Evolutionary conservation across 2,329 filamentous ascomycete genomes (phyloP), one percentile per base, ranked within the genome.

Genomic region (Emmonsiellopsis sp.): DNA sequence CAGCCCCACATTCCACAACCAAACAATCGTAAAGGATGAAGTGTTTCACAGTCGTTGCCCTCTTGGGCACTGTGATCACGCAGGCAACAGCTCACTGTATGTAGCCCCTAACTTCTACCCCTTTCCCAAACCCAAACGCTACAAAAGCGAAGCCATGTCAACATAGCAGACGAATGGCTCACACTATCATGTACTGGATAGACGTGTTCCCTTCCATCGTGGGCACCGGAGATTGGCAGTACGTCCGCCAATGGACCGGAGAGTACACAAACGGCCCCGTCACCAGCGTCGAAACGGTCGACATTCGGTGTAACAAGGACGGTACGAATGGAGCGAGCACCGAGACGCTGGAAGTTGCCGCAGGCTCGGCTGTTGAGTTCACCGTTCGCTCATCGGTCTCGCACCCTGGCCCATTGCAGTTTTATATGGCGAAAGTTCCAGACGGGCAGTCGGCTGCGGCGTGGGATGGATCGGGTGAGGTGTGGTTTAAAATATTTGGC

Each of bases 401-500:
- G 9, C 73, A 76, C 59, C 70, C 70, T 10, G 71, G 71, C 1
- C 66, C 72, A 1, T 65, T 73, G 51, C 64, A 69, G 15, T 69
- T 72, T 51, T 72, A 71, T 61, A 68, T 72, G 60, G 70, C 71
- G 31, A 71, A 73, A 59, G 70, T 70, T 1, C 71, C 71, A 0
- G 46, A 61, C 0, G 71, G 71, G 5, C 58, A 70, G 58, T 69
- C 66, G 1, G 71, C 69, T 7, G 65, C 64, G 30, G 66, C 64
- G 5, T 74, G 66, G 60, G 68, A 73, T 40, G 70, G 70, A 9
- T 64, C 66, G 7, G 70, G 68, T 13, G 62, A 63, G 2, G 68
- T 68, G 4, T 73, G 71, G 70, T 70, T 72, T 63, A 76, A 77
- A 67, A 73, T 76, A 57, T 73, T 70, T 60, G 70, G 72, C 70